Base-by-base conservation (phyloP, 495 filamentous ascomycete genomes). In the Apiosordaria backusii region DNA sequence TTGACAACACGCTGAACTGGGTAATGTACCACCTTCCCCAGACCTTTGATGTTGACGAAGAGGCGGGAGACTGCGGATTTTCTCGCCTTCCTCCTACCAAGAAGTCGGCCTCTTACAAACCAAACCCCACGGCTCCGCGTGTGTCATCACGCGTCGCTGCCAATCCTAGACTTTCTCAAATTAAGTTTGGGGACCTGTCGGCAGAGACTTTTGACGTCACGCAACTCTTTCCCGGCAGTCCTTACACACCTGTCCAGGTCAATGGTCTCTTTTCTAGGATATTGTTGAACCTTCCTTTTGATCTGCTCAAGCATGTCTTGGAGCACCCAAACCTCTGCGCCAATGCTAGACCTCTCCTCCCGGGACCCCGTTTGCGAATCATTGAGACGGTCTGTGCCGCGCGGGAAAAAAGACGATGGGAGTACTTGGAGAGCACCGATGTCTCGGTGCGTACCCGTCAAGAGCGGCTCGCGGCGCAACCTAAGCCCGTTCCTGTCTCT, bases 121-220 rank as follows among this genome's bases (percentile, higher is more conserved):
- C 35, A 53, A 57, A 69, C 77, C 68, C 65, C 75, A 53, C 68
- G 73, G 2, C 61, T 26, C 59, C 62, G n/a, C 72, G 65, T 15
- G 15, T 68, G 22, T 66, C 72, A 0, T 60, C 62, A n/a, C 72
- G 66, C 15, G 15, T 68, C 18, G 64, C 72, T 1, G 73, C 77
- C 55, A 82, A 86, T 63, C 80, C 83, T 2, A 81, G 84, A 0
- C 73, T 90, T 5, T 85, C 84, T 61, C 76, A 76, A 58, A 90
- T 91, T 70, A 83, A 84, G 66, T 91, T 91, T 68, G 89, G 89
- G 10, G 88, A 91, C 65, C 74, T 85, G 7, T 78, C 84, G 64
- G 64, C 62, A 78, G 4, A 77, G 70, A 1, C 6, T 13, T 45
- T 45, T 13, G 35, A 45, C 35, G 35, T 45, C 35, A 13, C 5